Evolutionary conservation across 2,329 filamentous ascomycete species (phyloP), one percentile per base, ranked within the genome.

Genomic region (Rutstroemia sp.): DNA sequence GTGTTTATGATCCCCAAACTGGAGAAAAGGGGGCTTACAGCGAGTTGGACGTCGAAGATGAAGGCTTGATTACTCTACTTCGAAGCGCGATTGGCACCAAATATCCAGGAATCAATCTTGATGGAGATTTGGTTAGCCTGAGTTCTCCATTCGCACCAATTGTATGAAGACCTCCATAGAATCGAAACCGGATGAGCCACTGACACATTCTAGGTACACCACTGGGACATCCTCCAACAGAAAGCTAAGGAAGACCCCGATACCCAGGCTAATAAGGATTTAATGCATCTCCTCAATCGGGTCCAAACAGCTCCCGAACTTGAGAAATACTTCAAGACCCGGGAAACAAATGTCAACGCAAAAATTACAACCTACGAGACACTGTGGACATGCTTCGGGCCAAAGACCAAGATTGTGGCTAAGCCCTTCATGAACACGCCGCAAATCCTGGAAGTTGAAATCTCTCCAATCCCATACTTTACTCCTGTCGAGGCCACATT

Each of bases 301-400:
- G 25, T 57, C 17, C 10, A 25, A 30, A 17, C 37, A 8, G 25
- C 44, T 30, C 16, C 44, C 10, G 56, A 58, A 17, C 46, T 58
- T 12, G 56, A 58, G 17, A 51, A 51, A 17, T 58, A 58, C 19
- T 58, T 58, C 56, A 54, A 58, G 21, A 54, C 51, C 3, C 27
- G 56, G 19, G 46, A 50, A 16, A 46, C 50, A 1, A 51, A 54
- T 56, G 54, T 69, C 62, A 55, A 50, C 62, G 44, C 14, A 51
- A 8, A 14, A 67, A 34, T 34, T 34, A 34, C 30, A 12, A 34
- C 30, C 3, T 34, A 12, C 30, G 30, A 34, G 30, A 34, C 30
- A 12, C 30, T 34, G 3, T 34, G 30, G 30, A 34, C 30, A 34
- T 34, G 30, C 30, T 34, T 34, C 30, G 30, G 30, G 30, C 30